Conservation (phyloP, 2,329 filamentous ascomycete species). For the Incumbomyces lentus region DNA sequence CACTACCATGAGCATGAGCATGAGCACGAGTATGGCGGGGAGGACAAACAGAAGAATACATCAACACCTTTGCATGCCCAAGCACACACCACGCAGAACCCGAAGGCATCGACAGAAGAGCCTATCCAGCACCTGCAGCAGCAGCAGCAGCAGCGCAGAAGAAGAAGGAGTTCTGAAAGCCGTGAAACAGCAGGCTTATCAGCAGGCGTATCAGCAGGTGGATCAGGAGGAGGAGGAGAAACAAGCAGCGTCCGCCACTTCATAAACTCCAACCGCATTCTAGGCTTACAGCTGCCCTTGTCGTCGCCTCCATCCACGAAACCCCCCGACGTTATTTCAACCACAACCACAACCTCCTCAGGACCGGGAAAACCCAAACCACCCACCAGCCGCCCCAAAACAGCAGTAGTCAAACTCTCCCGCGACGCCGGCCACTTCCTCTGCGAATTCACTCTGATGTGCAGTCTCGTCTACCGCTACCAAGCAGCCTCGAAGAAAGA, state of each 20-base stretch:
- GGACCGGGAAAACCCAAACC: neutral
- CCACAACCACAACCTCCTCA: neutral
- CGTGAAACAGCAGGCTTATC: too few relatives aligned
- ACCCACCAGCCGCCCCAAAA: constrained; percentile 7
- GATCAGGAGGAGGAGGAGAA: too few relatives aligned
- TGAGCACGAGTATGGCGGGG: neutral
- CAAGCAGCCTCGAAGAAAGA: neutral
- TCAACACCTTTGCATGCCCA: neutral
- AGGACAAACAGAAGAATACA: neutral
- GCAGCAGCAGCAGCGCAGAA: neutral
- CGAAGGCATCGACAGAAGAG: neutral
- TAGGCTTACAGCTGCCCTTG: too few relatives aligned
- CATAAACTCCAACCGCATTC: neutral
- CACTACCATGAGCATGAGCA: neutral
- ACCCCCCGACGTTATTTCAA: neutral
- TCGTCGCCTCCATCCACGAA: neutral
- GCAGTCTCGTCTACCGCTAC: constrained; percentile 24
- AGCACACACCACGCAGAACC: neutral
- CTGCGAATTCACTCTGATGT: constrained; percentile 69
- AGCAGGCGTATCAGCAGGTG: too few relatives aligned
- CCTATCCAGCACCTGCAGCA: neutral
- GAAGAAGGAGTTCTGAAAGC: too few relatives aligned
- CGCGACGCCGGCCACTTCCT: constrained; percentile 62
- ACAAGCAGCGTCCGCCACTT: neutral
- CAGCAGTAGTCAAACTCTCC: constrained; percentile 45